Conservation (phyloP, 306 rosid species). For the Heteromeles arbutifolia region DNA sequence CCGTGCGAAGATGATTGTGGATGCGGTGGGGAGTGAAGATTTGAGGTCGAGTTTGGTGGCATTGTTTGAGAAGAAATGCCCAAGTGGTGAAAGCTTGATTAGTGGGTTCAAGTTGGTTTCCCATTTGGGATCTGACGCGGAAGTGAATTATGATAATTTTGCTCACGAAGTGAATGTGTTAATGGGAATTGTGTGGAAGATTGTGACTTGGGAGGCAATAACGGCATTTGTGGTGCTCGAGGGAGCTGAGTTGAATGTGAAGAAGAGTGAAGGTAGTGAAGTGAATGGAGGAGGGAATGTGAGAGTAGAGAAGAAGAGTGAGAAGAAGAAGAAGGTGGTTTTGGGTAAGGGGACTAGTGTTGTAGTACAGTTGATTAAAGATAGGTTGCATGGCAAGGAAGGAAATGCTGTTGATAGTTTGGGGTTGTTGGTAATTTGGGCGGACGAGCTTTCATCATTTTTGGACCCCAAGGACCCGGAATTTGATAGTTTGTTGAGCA, state of each 20-base stretch:
- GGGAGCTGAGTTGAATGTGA: constrained; percentile 45
- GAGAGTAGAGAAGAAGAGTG: constrained; percentile 46
- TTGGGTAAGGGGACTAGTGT: constrained; percentile 71
- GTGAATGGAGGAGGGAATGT: constrained; percentile 35
- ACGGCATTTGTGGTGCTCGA: constrained; percentile 45
- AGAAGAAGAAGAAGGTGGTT: constrained; percentile 70
- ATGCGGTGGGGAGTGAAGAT: constrained; percentile 12
- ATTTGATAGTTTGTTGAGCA: constrained; percentile 44
- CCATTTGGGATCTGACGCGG: constrained; percentile 31
- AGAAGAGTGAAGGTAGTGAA: constrained; percentile 29
- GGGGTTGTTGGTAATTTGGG: constrained; percentile 43
- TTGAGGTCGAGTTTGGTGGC: constrained; percentile 27
- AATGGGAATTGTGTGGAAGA: constrained; percentile 53
- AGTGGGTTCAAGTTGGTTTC: constrained; percentile 31
- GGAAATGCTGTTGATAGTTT: constrained; percentile 24
- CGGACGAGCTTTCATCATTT: constrained; percentile 39
- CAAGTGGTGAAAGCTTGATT: constrained; percentile 33
- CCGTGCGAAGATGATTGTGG: constrained; percentile 40
- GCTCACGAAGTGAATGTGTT: constrained; percentile 45
- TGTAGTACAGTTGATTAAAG: constrained; percentile 58
- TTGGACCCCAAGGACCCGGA: constrained; percentile 48
- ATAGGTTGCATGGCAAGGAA: constrained; percentile 40
- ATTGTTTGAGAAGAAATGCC: constrained; percentile 44
- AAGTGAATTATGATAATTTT: constrained; percentile 41
- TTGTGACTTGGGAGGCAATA: constrained; percentile 66